Evolutionary conservation across 2,329 filamentous ascomycete genomes (phyloP).

Genomic region (Parastagonospora avenae): DNA sequence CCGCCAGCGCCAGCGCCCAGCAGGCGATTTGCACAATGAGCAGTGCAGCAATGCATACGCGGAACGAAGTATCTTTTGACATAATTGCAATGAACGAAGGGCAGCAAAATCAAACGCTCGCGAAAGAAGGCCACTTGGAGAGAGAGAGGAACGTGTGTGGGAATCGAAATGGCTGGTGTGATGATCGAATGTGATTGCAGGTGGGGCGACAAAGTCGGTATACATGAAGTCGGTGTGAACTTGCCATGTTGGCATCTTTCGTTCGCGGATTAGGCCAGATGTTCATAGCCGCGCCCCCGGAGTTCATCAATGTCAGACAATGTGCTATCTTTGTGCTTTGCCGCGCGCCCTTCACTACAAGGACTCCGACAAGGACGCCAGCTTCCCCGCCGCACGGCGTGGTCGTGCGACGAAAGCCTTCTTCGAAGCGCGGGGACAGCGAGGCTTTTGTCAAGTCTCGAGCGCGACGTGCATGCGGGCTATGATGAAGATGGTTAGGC

Average conservation of each 20-base stretch:
- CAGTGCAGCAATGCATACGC: constrained; percentile 35
- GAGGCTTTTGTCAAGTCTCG: too few species aligned
- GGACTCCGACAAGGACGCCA: too few species aligned
- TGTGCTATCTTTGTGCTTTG: constrained; percentile 2
- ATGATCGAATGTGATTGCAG: neutral
- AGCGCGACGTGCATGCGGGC: too few species aligned
- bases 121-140: neutral
- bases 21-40: constrained; percentile 36
- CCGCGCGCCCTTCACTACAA: too few species aligned
- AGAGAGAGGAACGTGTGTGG: neutral
- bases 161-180: constrained; percentile 4
- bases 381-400: too few species aligned
- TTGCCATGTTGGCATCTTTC: constrained; percentile 18
- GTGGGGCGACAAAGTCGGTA: constrained; percentile 6
- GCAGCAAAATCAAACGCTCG: neutral
- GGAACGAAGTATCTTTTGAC: constrained; percentile 35
- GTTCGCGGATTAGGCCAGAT: constrained; percentile 4
- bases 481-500: too few species aligned
- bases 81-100: constrained; percentile 14
- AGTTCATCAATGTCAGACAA: constrained; percentile 3
- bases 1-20: constrained; percentile 39
- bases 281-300: neutral
- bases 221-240: constrained; percentile 11
- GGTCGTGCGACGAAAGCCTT: too few species aligned
- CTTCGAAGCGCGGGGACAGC: too few species aligned